Conservation (phyloP, 805 yeast species). For the Candida fluviatilis region DNA sequence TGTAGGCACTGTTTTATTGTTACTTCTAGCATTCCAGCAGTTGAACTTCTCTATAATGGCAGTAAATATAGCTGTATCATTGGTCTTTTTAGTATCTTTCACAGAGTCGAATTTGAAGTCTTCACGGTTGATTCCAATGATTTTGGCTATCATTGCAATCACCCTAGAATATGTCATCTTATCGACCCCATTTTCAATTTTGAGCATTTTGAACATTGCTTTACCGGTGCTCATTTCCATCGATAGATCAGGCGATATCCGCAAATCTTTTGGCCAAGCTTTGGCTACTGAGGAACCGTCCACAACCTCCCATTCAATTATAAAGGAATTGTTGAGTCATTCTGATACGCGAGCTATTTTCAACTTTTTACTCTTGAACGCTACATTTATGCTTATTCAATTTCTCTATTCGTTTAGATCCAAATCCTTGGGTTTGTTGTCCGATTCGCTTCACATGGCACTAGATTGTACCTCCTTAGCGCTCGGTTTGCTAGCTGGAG, state of each 20-base stretch:
- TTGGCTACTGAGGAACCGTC: neutral
- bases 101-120: conserved; percentile 17
- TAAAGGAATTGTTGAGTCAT: conserved; percentile 31
- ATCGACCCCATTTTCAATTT: conserved; percentile 7
- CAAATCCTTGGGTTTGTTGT: conserved; percentile 82
- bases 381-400: conserved; percentile 93
- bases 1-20: conserved; percentile 4
- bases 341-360: conserved; percentile 83
- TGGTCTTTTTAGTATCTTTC: conserved; percentile 21
- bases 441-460: conserved; percentile 96
- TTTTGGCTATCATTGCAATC: conserved; percentile 15
- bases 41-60: conserved; percentile 17
- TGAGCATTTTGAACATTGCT: conserved; percentile 9
- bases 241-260: conserved; percentile 9
- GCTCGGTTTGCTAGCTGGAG: conserved; percentile 84
- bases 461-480: conserved; percentile 89
- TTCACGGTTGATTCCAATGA: conserved; percentile 12
- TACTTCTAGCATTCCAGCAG: conserved; percentile 3
- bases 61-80: conserved; percentile 22
- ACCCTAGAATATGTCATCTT: conserved; percentile 19
- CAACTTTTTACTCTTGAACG: conserved; percentile 77
- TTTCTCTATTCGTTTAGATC: conserved; percentile 88
- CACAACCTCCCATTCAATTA: conserved; percentile 12
- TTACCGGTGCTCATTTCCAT: conserved; percentile 20
- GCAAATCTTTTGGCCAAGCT: neutral